Evolutionary conservation across 345 rosid species (phyloP).

Genomic region (Tarenaya hassleriana): DNA sequence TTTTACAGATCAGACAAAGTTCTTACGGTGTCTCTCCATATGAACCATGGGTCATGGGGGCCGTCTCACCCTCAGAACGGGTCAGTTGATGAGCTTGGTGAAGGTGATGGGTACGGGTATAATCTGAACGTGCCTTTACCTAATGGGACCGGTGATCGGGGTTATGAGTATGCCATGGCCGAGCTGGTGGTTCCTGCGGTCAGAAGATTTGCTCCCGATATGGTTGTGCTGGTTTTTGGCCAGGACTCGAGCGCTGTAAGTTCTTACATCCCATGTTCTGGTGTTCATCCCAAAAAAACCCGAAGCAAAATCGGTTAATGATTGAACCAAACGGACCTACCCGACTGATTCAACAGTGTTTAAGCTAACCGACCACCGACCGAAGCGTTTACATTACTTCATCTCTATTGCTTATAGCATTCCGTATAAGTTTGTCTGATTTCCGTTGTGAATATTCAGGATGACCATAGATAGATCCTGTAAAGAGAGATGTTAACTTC

Average conservation of each 20-base stretch:
- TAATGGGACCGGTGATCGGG: constrained; percentile 80
- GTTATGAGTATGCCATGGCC: constrained; percentile 57
- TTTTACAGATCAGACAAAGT: constrained; percentile 53
- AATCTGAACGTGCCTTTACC: constrained; percentile 83
- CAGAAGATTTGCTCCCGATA: constrained; percentile 49
- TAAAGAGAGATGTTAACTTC: too few relatives aligned
- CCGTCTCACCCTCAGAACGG: constrained; percentile 86
- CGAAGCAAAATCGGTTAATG: background rate
- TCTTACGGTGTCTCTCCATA: constrained; percentile 80
- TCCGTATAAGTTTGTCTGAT: background rate
- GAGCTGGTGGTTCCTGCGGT: constrained; percentile 64
- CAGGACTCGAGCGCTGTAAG: constrained; percentile 97
- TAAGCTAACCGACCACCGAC: background rate
- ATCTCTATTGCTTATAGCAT: background rate
- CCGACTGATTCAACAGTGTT: background rate
- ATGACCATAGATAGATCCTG: constrained; percentile 1
- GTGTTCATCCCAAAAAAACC: background rate
- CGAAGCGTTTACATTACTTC: background rate
- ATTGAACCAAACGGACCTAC: background rate
- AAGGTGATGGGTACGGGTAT: constrained; percentile 68
- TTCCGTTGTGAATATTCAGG: background rate
- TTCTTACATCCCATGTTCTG: too few relatives aligned
- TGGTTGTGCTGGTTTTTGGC: constrained; percentile 70
- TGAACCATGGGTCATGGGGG: constrained; percentile 99
- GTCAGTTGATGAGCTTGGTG: constrained; percentile 65